Evolutionary conservation across 331 rosid species (phyloP), one percentile per base, ranked within the genome.

Genomic region (Cydonia oblonga): DNA sequence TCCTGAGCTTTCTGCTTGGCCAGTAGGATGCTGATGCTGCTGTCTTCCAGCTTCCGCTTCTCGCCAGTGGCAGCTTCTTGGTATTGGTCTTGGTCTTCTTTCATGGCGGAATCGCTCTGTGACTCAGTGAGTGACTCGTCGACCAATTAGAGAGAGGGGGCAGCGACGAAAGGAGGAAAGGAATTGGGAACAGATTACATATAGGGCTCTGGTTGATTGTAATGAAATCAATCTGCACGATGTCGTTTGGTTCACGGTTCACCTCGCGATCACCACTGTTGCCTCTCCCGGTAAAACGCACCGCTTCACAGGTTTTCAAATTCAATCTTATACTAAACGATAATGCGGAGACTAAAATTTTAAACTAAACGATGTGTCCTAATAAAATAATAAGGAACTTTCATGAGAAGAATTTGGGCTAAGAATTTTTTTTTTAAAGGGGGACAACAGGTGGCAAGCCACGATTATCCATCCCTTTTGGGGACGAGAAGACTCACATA

Each of bases 1-100:
- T 84, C 86, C 66, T 81, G 88, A 70, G 88, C 88, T 62, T 73
- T 84, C 51, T 72, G 88, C 56, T 81, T 81, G 12, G 88, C 85
- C 58, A 81, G 76, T 18, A 72, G 81, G 57, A 84, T 78, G 61
- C 66, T 64, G 60, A 68, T 62, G 60, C 70, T 78, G 51, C 62
- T 53, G 62, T 84, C 82, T 60, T 81, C 88, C 23, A 81, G 85
- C 84, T 84, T 84, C n/a, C 88, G 80, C 74, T 80, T 84, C 15
- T 71, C 69, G 26, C 62, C 68, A 28, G 68, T 23, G 32, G 76
- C 78, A 0, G 81, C 66, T 6, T 46, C 51, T 9, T 20, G 72
- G 46, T 46, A 29, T 20, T 72, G 77, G 5, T 73, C 76, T 32
- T 69, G 71, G 63, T 75, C 81, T 7, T 84, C 80, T 29, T 79